phyloP scores from a whole-genome alignment of 768 basidiomycete genomes.

The Boletellus emodensis region DNA sequence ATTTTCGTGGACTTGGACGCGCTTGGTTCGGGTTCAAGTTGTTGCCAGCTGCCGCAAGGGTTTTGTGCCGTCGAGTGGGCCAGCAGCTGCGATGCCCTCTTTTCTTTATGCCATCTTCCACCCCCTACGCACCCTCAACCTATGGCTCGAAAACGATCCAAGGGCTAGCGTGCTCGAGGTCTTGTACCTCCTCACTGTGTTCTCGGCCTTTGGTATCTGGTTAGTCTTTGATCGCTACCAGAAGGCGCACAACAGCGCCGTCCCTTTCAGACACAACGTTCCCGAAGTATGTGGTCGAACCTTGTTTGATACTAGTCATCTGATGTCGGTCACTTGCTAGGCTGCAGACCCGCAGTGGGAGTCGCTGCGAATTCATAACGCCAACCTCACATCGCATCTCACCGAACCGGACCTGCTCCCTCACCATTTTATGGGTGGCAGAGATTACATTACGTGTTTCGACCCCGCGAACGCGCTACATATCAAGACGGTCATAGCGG shows the following conservation, averaged over 20 bases:
- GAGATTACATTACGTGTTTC: conserved; percentile 82
- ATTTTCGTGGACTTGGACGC: conserved; percentile 7
- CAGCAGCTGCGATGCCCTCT: conserved; percentile 24
- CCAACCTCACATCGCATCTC: conserved; percentile 64
- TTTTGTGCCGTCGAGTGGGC: not conserved
- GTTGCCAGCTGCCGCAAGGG: conserved; percentile 4
- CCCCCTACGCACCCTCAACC: conserved; percentile 48
- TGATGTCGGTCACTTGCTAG: conserved; percentile 35
- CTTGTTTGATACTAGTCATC: conserved; percentile 1
- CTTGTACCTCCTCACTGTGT: conserved; percentile 61
- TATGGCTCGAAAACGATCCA: conserved; percentile 45
- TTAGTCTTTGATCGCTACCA: conserved; percentile 73
- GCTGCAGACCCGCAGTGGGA: conserved; percentile 58
- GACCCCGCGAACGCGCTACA: conserved; percentile 89
- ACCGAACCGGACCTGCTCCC: conserved; percentile 53
- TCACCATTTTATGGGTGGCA: conserved; percentile 38
- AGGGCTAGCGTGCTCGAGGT: conserved; percentile 54
- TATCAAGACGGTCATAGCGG: conserved; percentile 72
- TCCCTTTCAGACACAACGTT: conserved; percentile 55
- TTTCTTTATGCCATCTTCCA: conserved; percentile 42
- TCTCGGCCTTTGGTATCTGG: conserved; percentile 77
- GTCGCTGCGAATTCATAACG: conserved; percentile 49
- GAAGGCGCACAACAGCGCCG: conserved; percentile 67
- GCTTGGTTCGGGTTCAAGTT: conserved; percentile 1
- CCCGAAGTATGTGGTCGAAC: conserved; percentile 49